Evolutionary conservation across 345 rosid genomes (phyloP), one percentile per base, ranked within the genome.

Genomic region (Punica granatum): DNA sequence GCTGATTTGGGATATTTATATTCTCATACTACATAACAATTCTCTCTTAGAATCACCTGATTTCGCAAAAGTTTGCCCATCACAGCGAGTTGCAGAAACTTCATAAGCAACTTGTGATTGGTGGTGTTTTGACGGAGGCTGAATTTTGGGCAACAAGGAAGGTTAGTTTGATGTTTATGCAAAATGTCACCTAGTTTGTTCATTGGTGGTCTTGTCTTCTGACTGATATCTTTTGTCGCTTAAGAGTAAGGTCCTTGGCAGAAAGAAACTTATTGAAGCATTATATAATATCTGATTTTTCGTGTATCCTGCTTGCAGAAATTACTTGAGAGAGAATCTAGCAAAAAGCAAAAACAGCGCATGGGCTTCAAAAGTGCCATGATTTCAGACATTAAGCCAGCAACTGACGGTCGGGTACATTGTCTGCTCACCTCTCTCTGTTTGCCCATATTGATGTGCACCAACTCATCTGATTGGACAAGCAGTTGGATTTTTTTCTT

Each of bases 111-210:
- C 84, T 89, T 73, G 96, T 87, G 63, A 78, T 80, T 31, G 79
- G 77, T 73, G 85, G 79, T 68, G 70, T 85, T 71, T 77, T 87
- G 80, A 82, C 96, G 67, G 96, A 90, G 75, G 82, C 88, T 36
- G 96, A 91, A 78, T 94, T 93, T 75, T 93, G 98, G 98, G 92
- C 97, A n/a, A 82, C 96, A 63, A 87, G 97, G 73, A 89, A 85
- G 96, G 96, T 89, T 79, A 63, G 70, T 60, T 44, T 53, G 69
- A 33, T 42, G 35, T 32, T 30, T 51, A 26, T 26, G 14, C 33
- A 41, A 11, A 68, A 31, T 59, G 62, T 61, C 66, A 61, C 36
- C 34, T 58, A 41, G 26, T 10, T 63, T 49, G 9, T 69, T 16
- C 7, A 62, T 33, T 41, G 44, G 19, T 66, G 18, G 34, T 31